phyloP scores from a whole-genome alignment of 1,139 yeast species.

The Sugiyamaella xylanicola region DNA sequence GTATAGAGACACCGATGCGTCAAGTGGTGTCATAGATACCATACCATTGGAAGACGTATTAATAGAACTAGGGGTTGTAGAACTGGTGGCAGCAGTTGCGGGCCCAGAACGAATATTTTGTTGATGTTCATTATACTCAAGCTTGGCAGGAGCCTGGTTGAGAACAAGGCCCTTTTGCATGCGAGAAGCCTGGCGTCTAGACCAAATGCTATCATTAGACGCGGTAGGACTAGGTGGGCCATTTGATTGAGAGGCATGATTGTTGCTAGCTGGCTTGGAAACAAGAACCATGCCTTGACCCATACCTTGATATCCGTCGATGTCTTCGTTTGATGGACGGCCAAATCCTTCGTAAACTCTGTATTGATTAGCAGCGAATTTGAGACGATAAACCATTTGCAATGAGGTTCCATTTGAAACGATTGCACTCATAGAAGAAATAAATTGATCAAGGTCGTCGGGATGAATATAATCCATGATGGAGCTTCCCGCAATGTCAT shows the following conservation, averaged over 20 bases:
- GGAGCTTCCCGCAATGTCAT: constrained; percentile 19
- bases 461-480: constrained; percentile 33
- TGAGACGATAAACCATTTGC: constrained; percentile 29
- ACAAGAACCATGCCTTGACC: constrained; percentile 25
- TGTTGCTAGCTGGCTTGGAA: constrained; percentile 15
- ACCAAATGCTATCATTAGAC: constrained; percentile 26
- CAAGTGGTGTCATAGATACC: constrained; percentile 2
- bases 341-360: constrained; percentile 25
- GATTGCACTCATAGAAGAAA: constrained; percentile 24
- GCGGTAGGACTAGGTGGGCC: constrained; percentile 18
- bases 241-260: constrained; percentile 9
- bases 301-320: constrained; percentile 24
- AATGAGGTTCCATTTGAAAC: constrained; percentile 25
- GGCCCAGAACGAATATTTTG: neutral
- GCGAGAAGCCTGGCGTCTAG: constrained; percentile 31
- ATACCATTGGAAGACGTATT: constrained; percentile 15
- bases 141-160: constrained; percentile 20
- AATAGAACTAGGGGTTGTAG: constrained; percentile 9
- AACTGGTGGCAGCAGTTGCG: constrained; percentile 7
- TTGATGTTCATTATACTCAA: neutral
- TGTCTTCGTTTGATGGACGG: constrained; percentile 23
- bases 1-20: constrained; percentile 2
- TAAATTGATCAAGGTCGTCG: constrained; percentile 33
- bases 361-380: constrained; percentile 22
- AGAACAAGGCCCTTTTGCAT: constrained; percentile 24